A percentile compares a stretch with the other conserved stretches of the same genome.
Evolutionary conservation across 257 asterid genomes (phyloP).

Genomic region (Vinca minor): DNA sequence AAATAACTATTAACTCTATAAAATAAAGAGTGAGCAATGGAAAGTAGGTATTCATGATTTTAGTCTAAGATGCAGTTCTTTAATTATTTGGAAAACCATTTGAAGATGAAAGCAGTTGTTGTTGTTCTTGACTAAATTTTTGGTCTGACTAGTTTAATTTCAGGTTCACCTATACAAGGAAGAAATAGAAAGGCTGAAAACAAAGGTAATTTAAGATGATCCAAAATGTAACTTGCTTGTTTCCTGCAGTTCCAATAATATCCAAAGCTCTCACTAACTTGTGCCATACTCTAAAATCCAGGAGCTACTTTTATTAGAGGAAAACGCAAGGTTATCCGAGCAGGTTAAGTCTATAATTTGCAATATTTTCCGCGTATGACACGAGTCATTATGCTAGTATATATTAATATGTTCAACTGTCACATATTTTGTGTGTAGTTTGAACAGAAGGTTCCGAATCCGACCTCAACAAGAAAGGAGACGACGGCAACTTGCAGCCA

Average conservation of each 20-base stretch:
- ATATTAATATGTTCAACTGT: too few species aligned
- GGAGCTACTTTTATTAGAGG: conserved; percentile 24
- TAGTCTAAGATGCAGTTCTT: too few species aligned
- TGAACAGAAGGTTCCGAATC: conserved; percentile 7
- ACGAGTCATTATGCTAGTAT: too few species aligned
- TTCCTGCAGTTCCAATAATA: too few species aligned
- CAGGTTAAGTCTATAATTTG: conserved; percentile 27
- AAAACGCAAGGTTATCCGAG: conserved; percentile 20
- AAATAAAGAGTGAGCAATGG: neutral
- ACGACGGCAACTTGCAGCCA: conserved; percentile 17
- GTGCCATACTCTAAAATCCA: conserved; percentile 7
- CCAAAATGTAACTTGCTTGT: too few species aligned
- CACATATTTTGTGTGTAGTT: too few species aligned
- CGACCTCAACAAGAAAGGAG: conserved; percentile 2
- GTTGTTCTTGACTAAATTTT: neutral
- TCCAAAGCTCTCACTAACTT: neutral
- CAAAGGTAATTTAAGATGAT: conserved; percentile 25
- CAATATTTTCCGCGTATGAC: too few species aligned
- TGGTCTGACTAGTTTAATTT: neutral
- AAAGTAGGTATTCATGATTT: too few species aligned
- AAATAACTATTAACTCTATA: neutral
- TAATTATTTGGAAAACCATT: neutral
- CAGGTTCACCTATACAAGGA: conserved; percentile 29
- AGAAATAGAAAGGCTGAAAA: conserved; percentile 23
- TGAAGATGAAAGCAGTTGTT: neutral